These are phyloP conservation scores for Euptelea pleiosperma DNA, from an alignment of 164 flowering plant species.

Conservation along the genomic window DNA sequence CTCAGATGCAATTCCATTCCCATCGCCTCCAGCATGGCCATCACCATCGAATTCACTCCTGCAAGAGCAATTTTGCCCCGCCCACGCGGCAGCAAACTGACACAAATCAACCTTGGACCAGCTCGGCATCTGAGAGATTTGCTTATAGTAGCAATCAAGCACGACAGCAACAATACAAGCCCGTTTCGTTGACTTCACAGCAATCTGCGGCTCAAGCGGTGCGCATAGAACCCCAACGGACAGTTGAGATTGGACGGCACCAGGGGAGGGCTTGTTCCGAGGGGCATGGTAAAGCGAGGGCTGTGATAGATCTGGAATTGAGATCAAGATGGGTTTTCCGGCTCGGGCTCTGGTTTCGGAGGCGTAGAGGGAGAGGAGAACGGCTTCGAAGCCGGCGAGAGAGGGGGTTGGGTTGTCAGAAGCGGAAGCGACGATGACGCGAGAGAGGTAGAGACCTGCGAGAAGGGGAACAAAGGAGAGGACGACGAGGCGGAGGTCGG, in stretches of 20 bases:
- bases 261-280: constrained; percentile 17
- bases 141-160: constrained; percentile 69
- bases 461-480: constrained; percentile 74
- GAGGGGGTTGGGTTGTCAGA: constrained; percentile 35
- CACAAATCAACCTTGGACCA: constrained; percentile 87
- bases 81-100: constrained; percentile 61
- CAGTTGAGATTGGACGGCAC: constrained; percentile 10
- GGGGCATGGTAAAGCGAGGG: constrained; percentile 91
- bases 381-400: constrained; percentile 87
- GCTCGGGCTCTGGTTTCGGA: constrained; percentile 61
- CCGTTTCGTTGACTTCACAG: constrained; percentile 83
- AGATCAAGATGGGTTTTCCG: constrained; percentile 63
- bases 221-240: constrained; percentile 41
- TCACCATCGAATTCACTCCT: constrained; percentile 23
- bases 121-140: constrained; percentile 78
- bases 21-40: background rate
- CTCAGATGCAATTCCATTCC: constrained; percentile 5
- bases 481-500: constrained; percentile 85
- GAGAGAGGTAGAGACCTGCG: constrained; percentile 67
- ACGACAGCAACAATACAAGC: constrained; percentile 69
- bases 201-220: constrained; percentile 78
- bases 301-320: constrained; percentile 73
- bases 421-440: constrained; percentile 40
- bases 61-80: constrained; percentile 77
- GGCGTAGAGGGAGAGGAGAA: constrained; percentile 64